Evolutionary conservation across 495 filamentous ascomycete genomes (phyloP).

Genomic region (Aspergillus diversus): DNA sequence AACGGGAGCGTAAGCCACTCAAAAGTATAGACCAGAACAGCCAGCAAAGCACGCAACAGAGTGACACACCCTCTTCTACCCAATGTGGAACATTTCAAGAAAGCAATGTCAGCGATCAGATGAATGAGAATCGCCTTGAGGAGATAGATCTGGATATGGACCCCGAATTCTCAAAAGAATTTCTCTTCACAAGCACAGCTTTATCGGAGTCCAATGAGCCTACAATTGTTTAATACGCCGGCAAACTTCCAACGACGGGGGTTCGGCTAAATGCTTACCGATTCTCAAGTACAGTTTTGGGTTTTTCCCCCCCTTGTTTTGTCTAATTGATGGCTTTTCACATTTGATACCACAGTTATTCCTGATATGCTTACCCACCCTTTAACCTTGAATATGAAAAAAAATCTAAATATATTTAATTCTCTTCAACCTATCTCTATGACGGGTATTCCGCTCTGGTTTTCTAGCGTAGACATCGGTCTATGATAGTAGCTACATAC

Average conservation of each 20-base stretch:
- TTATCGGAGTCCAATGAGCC: constrained; percentile 34
- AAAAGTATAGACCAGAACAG: constrained; percentile 35
- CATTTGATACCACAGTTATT: too few species aligned
- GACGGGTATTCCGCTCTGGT: too few species aligned
- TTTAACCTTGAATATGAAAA: too few species aligned
- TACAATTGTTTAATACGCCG: background rate
- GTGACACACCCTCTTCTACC: constrained; percentile 15
- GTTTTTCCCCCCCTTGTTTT: too few species aligned
- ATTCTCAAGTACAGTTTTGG: too few species aligned
- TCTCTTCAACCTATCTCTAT: background rate
- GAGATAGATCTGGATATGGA: constrained; percentile 43
- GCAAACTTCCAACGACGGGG: background rate
- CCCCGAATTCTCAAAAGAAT: constrained; percentile 44
- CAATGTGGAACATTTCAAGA: constrained; percentile 16
- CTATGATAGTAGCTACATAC: too few species aligned
- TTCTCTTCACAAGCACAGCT: constrained; percentile 40
- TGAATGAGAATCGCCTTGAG: constrained; percentile 33
- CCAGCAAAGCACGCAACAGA: constrained; percentile 29
- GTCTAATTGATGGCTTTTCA: too few species aligned
- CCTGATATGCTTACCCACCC: too few species aligned
- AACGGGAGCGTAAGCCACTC: constrained; percentile 30
- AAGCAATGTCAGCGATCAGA: constrained; percentile 11
- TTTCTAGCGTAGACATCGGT: too few species aligned
- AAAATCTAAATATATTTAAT: too few species aligned
- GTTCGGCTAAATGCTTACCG: background rate